phyloP scores from a whole-genome alignment of 1,284 basidiomycete genomes.

The Naganishia sp. region DNA sequence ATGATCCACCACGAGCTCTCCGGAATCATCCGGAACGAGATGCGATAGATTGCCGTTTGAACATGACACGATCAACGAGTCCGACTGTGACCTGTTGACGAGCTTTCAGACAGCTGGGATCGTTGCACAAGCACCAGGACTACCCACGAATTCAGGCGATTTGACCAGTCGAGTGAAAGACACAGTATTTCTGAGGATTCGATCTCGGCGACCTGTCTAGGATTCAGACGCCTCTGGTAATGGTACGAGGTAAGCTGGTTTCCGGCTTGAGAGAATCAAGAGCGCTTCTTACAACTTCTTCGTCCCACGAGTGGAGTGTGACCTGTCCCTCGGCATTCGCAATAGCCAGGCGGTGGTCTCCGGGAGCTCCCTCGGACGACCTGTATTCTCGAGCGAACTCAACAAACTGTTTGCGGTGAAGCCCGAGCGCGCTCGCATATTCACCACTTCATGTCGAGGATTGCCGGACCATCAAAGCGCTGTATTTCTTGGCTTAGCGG shows the following conservation, averaged over 20 bases:
- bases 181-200: slow-evolving; percentile 66
- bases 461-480: slow-evolving; percentile 71
- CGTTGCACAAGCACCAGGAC: not conserved
- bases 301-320: slow-evolving; percentile 62
- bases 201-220: slow-evolving; percentile 61
- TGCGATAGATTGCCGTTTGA: slow-evolving; percentile 73
- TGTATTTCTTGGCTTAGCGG: slow-evolving; percentile 64
- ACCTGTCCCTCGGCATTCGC: slow-evolving; percentile 82
- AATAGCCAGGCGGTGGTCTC: slow-evolving; percentile 62
- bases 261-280: not conserved
- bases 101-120: not conserved
- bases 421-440: slow-evolving; percentile 13
- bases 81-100: slow-evolving; percentile 46
- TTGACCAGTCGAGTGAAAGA: slow-evolving; percentile 86
- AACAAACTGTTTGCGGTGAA: not conserved
- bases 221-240: slow-evolving; percentile 57
- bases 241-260: not conserved
- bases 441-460: slow-evolving; percentile 93
- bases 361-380: slow-evolving; percentile 39
- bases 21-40: slow-evolving; percentile 57
- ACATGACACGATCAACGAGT: slow-evolving; percentile 71
- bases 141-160: slow-evolving; percentile 56
- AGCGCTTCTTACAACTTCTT: slow-evolving; percentile 55
- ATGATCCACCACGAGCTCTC: slow-evolving; percentile 57
- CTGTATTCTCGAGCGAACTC: slow-evolving; percentile 25